These are phyloP conservation scores for Hibiscus mutabilis DNA, from an alignment of 345 rosid species.

Conservation along the genomic window DNA sequence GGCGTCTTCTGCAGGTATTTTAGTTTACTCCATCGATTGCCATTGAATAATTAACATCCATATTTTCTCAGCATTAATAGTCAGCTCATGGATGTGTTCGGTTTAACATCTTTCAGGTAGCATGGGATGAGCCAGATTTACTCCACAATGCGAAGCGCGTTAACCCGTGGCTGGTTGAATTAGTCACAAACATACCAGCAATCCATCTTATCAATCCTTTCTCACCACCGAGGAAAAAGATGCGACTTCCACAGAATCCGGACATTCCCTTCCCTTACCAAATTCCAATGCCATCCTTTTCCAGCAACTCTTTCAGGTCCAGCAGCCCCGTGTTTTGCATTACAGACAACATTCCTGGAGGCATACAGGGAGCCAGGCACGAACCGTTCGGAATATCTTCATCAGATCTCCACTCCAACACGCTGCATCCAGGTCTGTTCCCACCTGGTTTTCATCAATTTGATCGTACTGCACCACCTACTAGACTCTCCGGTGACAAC, in stretches of 20 bases:
- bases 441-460: constrained; percentile 40
- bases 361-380: constrained; percentile 99
- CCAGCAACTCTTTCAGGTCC: constrained; percentile 47
- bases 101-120: constrained; percentile 46
- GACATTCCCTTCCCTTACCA: constrained; percentile 52
- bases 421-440: constrained; percentile 42
- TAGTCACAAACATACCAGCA: constrained; percentile 72
- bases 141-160: constrained; percentile 93
- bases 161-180: constrained; percentile 89
- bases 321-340: constrained; percentile 61
- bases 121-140: constrained; percentile 98
- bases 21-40: background rate
- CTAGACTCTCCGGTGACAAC: constrained; percentile 25
- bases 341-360: constrained; percentile 78
- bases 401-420: constrained; percentile 59
- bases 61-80: background rate
- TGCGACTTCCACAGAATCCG: constrained; percentile 51
- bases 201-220: constrained; percentile 54
- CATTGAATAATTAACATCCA: background rate
- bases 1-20: constrained; percentile 84
- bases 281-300: constrained; percentile 54
- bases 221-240: constrained; percentile 86
- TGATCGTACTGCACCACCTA: constrained; percentile 27
- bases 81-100: background rate
- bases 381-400: constrained; percentile 69